These are phyloP conservation scores for Leccinum disarticulatum DNA, from an alignment of 768 basidiomycete species.

Conservation along the genomic window DNA sequence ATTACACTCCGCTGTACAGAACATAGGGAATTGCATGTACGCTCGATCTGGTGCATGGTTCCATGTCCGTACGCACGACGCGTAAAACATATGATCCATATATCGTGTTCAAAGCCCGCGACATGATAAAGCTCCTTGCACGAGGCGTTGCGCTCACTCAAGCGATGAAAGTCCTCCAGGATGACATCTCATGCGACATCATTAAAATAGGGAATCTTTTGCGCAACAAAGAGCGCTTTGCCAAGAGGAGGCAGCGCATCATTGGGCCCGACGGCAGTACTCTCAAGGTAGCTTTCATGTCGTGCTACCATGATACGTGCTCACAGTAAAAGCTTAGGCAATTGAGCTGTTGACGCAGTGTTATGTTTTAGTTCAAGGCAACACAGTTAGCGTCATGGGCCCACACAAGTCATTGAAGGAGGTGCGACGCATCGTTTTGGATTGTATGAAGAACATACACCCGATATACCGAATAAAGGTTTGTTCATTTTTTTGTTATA, in stretches of 20 bases:
- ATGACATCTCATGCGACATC: constrained; percentile 90
- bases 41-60: constrained; percentile 92
- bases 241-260: constrained; percentile 93
- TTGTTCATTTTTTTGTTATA: constrained; percentile 5
- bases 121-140: constrained; percentile 92
- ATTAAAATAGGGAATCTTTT: constrained; percentile 97
- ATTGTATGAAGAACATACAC: constrained; percentile 99
- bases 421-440: constrained; percentile 92
- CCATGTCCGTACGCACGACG: constrained; percentile 96
- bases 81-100: constrained; percentile 98
- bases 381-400: constrained; percentile 97
- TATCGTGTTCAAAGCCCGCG: constrained; percentile 92
- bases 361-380: constrained; percentile 97
- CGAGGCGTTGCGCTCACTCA: constrained; percentile 85
- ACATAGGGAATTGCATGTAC: constrained; percentile 83
- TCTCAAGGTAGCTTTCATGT: constrained; percentile 64
- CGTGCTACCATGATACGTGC: not conserved
- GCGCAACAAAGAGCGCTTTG: constrained; percentile 94
- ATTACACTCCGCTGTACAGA: constrained; percentile 2
- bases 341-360: constrained; percentile 96
- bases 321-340: constrained; percentile 54
- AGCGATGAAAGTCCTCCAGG: constrained; percentile 88
- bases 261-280: constrained; percentile 98
- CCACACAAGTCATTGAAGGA: constrained; percentile 94
- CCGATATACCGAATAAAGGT: constrained; percentile 99